These are phyloP conservation scores for Rhodotorula graminis DNA, from an alignment of 768 basidiomycete species.

Conservation along the genomic window DNA sequence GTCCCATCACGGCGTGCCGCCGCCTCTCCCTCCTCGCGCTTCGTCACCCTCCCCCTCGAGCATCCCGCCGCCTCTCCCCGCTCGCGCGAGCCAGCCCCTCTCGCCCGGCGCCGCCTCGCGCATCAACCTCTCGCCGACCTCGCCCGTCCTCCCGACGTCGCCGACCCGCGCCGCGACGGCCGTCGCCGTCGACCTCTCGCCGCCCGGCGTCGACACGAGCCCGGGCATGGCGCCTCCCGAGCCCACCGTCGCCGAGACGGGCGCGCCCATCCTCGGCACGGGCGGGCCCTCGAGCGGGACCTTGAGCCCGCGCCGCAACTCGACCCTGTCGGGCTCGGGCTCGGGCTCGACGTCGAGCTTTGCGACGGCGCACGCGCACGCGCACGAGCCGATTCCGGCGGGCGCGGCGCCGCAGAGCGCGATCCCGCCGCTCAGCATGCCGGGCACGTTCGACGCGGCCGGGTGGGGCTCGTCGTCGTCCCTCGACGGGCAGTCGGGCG, in stretches of 20 bases:
- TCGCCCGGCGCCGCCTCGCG: neutral
- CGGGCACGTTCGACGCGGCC: constrained; percentile 36
- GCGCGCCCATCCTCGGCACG: constrained; percentile 42
- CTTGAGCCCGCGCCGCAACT: constrained; percentile 29
- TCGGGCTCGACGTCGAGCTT: constrained; percentile 23
- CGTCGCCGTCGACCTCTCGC: constrained; percentile 41
- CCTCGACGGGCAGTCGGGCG: neutral
- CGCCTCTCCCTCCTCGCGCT: neutral
- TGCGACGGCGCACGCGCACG: no score
- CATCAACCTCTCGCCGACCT: constrained; percentile 13
- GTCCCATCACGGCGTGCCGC: neutral
- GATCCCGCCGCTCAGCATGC: neutral
- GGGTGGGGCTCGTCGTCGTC: constrained; percentile 31
- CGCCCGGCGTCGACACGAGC: constrained; percentile 43
- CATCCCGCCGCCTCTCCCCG: neutral
- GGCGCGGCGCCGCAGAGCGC: neutral
- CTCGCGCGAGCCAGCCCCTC: neutral
- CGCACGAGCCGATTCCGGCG: constrained; percentile 13
- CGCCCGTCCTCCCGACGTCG: constrained; percentile 9
- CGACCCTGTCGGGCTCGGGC: neutral
- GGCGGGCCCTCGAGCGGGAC: constrained; percentile 43
- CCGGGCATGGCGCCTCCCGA: constrained; percentile 43
- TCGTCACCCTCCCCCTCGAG: neutral
- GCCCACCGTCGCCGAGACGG: constrained; percentile 46
- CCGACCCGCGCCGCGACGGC: constrained; percentile 35